Base-by-base conservation (phyloP, 2,329 filamentous ascomycete species). In the Cephalotrichum gorgonifer region DNA sequence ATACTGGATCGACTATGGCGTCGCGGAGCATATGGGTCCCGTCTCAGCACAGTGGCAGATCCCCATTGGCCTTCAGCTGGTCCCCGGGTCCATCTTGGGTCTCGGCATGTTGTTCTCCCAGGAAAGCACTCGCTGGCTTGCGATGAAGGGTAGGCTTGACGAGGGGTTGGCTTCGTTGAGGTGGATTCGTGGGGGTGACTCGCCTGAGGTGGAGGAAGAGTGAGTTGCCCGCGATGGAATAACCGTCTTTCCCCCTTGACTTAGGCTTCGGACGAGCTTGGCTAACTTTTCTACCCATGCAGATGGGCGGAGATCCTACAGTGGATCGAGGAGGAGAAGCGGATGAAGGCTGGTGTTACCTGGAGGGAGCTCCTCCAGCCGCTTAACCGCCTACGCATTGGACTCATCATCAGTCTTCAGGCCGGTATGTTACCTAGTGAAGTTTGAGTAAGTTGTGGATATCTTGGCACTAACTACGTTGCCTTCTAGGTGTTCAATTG, bases 181-280 rank as follows among this genome's bases (percentile, higher is more conserved):
- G 20, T 76, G 73, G 73, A 67, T 77, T 12, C 68, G 74, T 3
- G 73, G 72, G 4, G 73, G 70, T n/a, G 63, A 67, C 43, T 58
- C 56, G 1, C 54, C 61, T 8, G 57, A 61, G 23, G 65, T 67
- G 2, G 55, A 60, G 30, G 58, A 61, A 47, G 66, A 69, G 60
- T 65, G 57, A 43, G 58, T 50, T n/a, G n/a, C n/a, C n/a, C n/a
- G n/a, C n/a, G n/a, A n/a, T n/a, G n/a, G n/a, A n/a, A n/a, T n/a
- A n/a, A n/a, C n/a, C n/a, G n/a, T n/a, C n/a, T n/a, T n/a, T n/a
- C n/a, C n/a, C n/a, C n/a, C n/a, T 14, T 38, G 26, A 30, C 48
- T 55, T 22, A 55, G n/a, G 33, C 33, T 38, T 17, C 15, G 33
- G 33, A 38, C 33, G 6, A 38, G 20, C 33, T 38, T 38, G 33